A percentile compares a stretch with the other conserved stretches of the same genome.
Evolutionary conservation across 495 filamentous ascomycete species (phyloP).

Genomic region (Hypoxylon crocopeplum): DNA sequence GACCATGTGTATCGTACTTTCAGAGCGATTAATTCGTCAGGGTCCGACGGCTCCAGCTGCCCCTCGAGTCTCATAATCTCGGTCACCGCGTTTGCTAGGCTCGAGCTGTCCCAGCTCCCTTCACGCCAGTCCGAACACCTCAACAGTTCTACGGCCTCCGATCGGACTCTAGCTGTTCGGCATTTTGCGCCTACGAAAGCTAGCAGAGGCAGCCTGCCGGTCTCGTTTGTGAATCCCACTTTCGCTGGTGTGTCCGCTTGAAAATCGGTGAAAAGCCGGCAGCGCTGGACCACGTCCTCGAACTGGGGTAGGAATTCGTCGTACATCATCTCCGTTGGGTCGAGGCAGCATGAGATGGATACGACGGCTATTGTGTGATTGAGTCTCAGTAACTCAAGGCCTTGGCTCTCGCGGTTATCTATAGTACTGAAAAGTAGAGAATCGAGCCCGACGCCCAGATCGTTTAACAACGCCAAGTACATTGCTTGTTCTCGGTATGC

Average conservation of each 20-base stretch:
- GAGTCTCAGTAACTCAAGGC: slow-evolving; percentile 31
- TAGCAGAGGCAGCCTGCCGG: slow-evolving; percentile 23
- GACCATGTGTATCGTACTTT: slow-evolving; percentile 31
- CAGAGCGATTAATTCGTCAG: not conserved
- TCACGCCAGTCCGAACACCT: slow-evolving; percentile 24
- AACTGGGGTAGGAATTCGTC: slow-evolving; percentile 32
- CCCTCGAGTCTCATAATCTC: slow-evolving; percentile 33
- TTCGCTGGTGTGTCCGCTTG: not conserved
- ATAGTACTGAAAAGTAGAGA: slow-evolving; percentile 12
- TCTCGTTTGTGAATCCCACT: slow-evolving; percentile 30
- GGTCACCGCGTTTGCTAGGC: slow-evolving; percentile 18
- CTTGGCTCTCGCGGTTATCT: slow-evolving; percentile 23
- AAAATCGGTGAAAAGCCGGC: slow-evolving; percentile 18
- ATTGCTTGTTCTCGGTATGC: slow-evolving; percentile 24
- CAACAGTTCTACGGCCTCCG: slow-evolving; percentile 25
- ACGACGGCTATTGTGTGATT: slow-evolving; percentile 21
- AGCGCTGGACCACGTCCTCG: slow-evolving; percentile 31
- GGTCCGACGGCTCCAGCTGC: slow-evolving; percentile 6
- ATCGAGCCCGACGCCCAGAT: slow-evolving; percentile 26
- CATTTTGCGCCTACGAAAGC: slow-evolving; percentile 33
- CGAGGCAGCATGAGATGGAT: slow-evolving; percentile 30
- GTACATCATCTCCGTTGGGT: slow-evolving; percentile 36
- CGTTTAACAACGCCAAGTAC: slow-evolving; percentile 21
- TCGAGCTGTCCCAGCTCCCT: slow-evolving; percentile 32
- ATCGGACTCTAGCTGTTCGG: slow-evolving; percentile 16